Percentiles rank a stretch among this genome's conserved stretches.
Evolutionary conservation across 73 alveolate species (phyloP).

Genomic region (Paramecium tetraurelia): DNA sequence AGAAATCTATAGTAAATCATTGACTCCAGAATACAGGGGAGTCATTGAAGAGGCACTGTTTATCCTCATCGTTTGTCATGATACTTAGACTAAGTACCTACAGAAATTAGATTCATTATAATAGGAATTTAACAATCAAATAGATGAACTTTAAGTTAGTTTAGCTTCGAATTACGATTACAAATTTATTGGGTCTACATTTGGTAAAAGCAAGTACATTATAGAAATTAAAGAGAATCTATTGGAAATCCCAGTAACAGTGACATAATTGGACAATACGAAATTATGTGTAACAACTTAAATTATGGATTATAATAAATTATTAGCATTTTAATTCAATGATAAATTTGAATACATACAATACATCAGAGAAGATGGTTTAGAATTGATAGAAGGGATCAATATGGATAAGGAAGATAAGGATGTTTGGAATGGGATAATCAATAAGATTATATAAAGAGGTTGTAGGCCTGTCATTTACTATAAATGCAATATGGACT

Average conservation of each 20-base stretch:
- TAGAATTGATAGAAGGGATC: background rate
- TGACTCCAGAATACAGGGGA: background rate
- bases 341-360: background rate
- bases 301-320: background rate
- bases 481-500: background rate
- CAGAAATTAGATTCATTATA: background rate
- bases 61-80: background rate
- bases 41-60: background rate
- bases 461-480: conserved; percentile 21
- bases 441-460: background rate
- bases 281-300: background rate
- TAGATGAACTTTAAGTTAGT: background rate
- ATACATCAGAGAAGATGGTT: conserved; percentile 25
- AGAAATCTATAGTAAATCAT: background rate
- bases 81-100: background rate
- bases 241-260: background rate
- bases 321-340: no score
- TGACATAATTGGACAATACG: background rate
- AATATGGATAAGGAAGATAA: background rate
- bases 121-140: background rate
- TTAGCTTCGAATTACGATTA: background rate
- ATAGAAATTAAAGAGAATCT: background rate
- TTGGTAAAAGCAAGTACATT: background rate
- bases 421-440: background rate
- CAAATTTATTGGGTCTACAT: conserved; percentile 7